These are phyloP conservation scores for Cylindrotheca fusiformis DNA, from an alignment of 108 stramenopile genomes.

Conservation along the genomic window DNA sequence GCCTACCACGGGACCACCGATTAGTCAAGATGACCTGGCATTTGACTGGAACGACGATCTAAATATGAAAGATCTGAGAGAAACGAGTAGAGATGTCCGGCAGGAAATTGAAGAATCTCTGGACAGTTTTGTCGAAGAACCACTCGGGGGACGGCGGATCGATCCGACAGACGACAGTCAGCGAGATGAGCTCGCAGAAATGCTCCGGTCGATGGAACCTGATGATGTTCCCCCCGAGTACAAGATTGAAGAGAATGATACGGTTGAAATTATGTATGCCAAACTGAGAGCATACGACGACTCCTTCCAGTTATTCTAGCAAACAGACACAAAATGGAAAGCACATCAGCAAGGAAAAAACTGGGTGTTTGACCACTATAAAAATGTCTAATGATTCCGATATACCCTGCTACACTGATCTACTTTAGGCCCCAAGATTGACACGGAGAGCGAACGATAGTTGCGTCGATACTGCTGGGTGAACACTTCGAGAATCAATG, in stretches of 20 bases:
- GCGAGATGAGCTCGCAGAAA: conserved; percentile 33
- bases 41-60: conserved; percentile 40
- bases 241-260: conserved; percentile 43
- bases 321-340: too few species aligned
- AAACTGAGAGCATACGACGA: conserved; percentile 50
- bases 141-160: conserved; percentile 53
- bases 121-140: conserved; percentile 48
- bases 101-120: conserved; percentile 70
- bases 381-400: too few species aligned
- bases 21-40: conserved; percentile 57
- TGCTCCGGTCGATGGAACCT: conserved; percentile 48
- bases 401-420: neutral
- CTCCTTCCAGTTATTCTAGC: conserved; percentile 57
- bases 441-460: neutral
- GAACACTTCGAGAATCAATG: neutral
- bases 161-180: conserved; percentile 44
- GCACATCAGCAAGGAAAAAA: too few species aligned
- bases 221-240: conserved; percentile 33
- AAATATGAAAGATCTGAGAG: conserved; percentile 33
- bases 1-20: conserved; percentile 66
- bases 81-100: conserved; percentile 47
- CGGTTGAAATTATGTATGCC: conserved; percentile 42
- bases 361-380: too few species aligned
- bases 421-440: neutral
- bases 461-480: neutral